phyloP scores from a whole-genome alignment of 129 eudicot species.

The Kitagawia praeruptora region DNA sequence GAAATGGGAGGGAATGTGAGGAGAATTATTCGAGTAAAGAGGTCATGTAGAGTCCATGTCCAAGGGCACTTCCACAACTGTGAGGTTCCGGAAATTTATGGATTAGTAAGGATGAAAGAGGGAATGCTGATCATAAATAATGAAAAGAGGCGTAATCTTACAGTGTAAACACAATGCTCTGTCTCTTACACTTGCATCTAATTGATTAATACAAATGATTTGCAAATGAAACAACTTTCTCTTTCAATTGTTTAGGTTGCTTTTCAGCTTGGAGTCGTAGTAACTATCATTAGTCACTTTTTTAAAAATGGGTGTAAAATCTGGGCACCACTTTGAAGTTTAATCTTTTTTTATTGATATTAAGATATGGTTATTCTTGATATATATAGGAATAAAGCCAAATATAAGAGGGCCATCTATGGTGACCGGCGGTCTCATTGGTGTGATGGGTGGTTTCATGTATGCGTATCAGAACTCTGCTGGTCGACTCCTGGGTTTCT shows the following conservation, averaged over 20 bases:
- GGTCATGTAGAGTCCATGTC: too few relatives aligned
- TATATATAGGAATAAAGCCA: constrained; percentile 65
- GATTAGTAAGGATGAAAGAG: too few relatives aligned
- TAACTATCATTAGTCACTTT: background rate
- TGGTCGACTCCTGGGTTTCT: constrained; percentile 93
- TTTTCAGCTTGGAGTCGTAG: background rate
- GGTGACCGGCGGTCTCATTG: constrained; percentile 95
- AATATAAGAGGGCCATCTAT: constrained; percentile 89
- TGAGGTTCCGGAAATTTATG: too few relatives aligned
- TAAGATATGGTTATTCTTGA: background rate
- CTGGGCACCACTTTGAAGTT: too few relatives aligned
- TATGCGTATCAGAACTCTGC: constrained; percentile 92
- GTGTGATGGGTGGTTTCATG: constrained; percentile 96
- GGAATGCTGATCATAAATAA: too few relatives aligned
- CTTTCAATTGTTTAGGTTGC: background rate
- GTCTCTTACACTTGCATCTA: background rate
- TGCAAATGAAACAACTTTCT: background rate
- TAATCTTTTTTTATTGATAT: background rate
- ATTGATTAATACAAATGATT: too few relatives aligned
- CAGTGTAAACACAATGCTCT: too few relatives aligned
- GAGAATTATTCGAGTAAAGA: too few relatives aligned
- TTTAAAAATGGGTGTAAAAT: too few relatives aligned
- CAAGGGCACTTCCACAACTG: too few relatives aligned
- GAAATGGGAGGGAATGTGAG: too few relatives aligned
- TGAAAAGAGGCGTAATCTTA: too few relatives aligned